phyloP scores from a whole-genome alignment of 202 grass and related monocot species.

The Digitaria exilis region DNA sequence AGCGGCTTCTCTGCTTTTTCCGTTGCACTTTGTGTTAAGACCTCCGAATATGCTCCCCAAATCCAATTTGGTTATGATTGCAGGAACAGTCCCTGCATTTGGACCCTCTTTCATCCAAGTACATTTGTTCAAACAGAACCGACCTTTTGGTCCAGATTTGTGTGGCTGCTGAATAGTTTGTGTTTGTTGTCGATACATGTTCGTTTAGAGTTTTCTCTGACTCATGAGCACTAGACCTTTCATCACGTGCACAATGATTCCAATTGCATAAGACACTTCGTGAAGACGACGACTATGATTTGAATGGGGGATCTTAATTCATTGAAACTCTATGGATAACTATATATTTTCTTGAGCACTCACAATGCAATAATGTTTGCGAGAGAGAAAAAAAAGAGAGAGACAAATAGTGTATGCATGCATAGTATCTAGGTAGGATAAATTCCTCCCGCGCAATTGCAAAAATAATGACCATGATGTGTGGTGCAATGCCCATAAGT shows the following conservation, averaged over 20 bases:
- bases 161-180: background rate
- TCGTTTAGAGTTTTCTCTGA: no score
- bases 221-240: no score
- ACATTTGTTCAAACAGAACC: background rate
- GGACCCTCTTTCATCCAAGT: background rate
- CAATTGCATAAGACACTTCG: background rate
- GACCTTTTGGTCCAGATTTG: background rate
- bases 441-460: no score
- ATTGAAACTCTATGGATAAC: no score
- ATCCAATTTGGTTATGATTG: constrained; percentile 18
- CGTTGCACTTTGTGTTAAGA: constrained; percentile 6
- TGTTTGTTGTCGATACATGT: background rate
- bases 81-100: constrained; percentile 17
- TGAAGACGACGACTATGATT: background rate
- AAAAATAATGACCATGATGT: no score
- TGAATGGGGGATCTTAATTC: background rate
- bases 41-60: constrained; percentile 30
- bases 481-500: no score
- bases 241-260: background rate
- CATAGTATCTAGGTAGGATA: no score
- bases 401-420: no score
- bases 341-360: no score
- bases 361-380: no score
- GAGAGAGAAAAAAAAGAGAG: no score
- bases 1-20: constrained; percentile 7